These are phyloP conservation scores for Neoarthrinium moseri DNA, from an alignment of 2,329 filamentous ascomycete species.

Conservation along the genomic window DNA sequence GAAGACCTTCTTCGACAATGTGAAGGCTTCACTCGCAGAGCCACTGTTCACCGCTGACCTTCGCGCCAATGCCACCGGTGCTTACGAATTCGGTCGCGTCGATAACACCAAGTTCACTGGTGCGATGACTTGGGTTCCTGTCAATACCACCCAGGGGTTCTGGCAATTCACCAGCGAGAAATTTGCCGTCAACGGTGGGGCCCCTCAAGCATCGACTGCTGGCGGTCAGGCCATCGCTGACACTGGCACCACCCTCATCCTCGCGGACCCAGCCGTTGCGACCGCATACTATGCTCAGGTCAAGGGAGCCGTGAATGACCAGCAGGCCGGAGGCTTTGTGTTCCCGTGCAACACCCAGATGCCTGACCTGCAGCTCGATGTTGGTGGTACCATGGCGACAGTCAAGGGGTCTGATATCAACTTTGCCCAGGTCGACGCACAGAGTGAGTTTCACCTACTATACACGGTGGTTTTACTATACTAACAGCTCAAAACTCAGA, in stretches of 20 bases:
- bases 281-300: conserved; percentile 48
- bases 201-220: conserved; percentile 30
- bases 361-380: conserved; percentile 52
- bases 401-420: conserved; percentile 53
- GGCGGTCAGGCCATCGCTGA: conserved; percentile 51
- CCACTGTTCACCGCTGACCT: conserved; percentile 35
- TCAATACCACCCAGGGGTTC: conserved; percentile 32
- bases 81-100: conserved; percentile 37
- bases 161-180: conserved; percentile 34
- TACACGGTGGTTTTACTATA: not conserved
- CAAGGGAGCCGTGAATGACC: conserved; percentile 37
- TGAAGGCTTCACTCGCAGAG: conserved; percentile 24
- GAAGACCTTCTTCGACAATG: conserved; percentile 34
- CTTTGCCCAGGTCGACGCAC: conserved; percentile 49
- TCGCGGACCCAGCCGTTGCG: conserved; percentile 53
- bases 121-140: conserved; percentile 28
- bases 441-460: conserved; percentile 40
- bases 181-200: conserved; percentile 27
- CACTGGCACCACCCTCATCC: conserved; percentile 63
- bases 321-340: conserved; percentile 40
- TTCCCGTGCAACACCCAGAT: conserved; percentile 45
- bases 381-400: conserved; percentile 56
- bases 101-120: conserved; percentile 32
- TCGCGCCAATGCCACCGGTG: conserved; percentile 27
- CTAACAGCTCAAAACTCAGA: conserved; percentile 29